Evolutionary conservation across 768 basidiomycete genomes (phyloP).

Genomic region (Lactarius hengduanensis): DNA sequence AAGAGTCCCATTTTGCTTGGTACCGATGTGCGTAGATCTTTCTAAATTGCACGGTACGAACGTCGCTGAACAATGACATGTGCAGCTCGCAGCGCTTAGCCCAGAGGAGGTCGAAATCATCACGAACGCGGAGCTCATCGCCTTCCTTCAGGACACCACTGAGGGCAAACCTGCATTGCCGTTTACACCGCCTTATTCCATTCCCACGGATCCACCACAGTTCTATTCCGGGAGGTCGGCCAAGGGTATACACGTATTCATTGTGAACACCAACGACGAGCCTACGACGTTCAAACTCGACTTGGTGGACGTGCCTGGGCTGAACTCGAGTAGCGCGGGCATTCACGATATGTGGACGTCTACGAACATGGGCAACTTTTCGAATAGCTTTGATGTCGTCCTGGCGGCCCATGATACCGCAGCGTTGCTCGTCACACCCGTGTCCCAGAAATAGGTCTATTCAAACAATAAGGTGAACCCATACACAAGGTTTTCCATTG

Average conservation of each 20-base stretch:
- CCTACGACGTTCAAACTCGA: conserved; percentile 46
- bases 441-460: background rate
- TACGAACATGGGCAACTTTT: conserved; percentile 43
- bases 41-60: background rate
- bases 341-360: conserved; percentile 59
- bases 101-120: conserved; percentile 47
- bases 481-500: background rate
- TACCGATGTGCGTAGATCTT: conserved; percentile 35
- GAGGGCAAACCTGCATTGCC: conserved; percentile 49
- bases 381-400: conserved; percentile 40
- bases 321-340: conserved; percentile 35
- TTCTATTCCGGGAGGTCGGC: conserved; percentile 51
- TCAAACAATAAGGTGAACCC: background rate
- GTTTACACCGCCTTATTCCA: conserved; percentile 43
- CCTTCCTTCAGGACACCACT: conserved; percentile 51
- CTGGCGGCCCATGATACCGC: conserved; percentile 53
- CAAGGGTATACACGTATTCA: conserved; percentile 53
- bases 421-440: conserved; percentile 45
- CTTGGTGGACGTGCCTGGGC: conserved; percentile 47
- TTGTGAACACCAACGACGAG: conserved; percentile 47
- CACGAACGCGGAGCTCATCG: conserved; percentile 51
- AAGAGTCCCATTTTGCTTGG: conserved; percentile 57
- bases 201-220: conserved; percentile 48
- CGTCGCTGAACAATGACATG: background rate
- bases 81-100: conserved; percentile 43